phyloP scores from a whole-genome alignment of 140 eudicot genomes.

The Anethum foeniculum region DNA sequence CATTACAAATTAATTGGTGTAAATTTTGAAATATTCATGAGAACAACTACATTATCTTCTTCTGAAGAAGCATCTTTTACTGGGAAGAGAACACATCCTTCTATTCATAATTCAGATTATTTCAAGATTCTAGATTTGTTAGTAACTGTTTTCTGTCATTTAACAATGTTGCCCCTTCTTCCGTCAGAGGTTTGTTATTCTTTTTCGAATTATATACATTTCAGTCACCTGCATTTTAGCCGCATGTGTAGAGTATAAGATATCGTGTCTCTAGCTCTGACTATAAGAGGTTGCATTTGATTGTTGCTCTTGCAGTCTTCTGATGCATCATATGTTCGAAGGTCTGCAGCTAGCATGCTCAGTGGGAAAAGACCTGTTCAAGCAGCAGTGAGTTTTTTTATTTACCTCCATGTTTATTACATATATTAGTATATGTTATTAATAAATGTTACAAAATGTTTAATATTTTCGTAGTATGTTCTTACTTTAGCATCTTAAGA shows the following conservation, averaged over 20 bases:
- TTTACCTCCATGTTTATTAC: not conserved
- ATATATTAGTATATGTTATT: not conserved
- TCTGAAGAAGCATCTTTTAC: not conserved
- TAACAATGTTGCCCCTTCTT: not conserved
- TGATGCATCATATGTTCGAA: slow-evolving; percentile 52
- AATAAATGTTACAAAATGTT: not conserved
- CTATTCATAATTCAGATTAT: not conserved
- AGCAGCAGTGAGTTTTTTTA: slow-evolving; percentile 64
- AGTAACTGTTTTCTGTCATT: not conserved
- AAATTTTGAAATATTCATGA: not conserved
- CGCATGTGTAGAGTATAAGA: not conserved
- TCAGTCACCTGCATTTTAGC: not conserved
- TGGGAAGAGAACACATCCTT: not conserved
- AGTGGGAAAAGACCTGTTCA: slow-evolving; percentile 85
- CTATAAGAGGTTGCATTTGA: not conserved
- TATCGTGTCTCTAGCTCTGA: not conserved
- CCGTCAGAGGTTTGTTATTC: not conserved
- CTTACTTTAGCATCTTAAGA: not conserved
- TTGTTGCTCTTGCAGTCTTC: slow-evolving; percentile 46
- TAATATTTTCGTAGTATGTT: not conserved
- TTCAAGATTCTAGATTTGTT: not conserved
- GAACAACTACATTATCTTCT: not conserved
- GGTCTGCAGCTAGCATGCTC: slow-evolving; percentile 99
- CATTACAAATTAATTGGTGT: too few species aligned
- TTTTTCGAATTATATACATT: not conserved